Base-by-base conservation (phyloP, 2,329 filamentous ascomycete genomes). In the Verticillium nubilum region DNA sequence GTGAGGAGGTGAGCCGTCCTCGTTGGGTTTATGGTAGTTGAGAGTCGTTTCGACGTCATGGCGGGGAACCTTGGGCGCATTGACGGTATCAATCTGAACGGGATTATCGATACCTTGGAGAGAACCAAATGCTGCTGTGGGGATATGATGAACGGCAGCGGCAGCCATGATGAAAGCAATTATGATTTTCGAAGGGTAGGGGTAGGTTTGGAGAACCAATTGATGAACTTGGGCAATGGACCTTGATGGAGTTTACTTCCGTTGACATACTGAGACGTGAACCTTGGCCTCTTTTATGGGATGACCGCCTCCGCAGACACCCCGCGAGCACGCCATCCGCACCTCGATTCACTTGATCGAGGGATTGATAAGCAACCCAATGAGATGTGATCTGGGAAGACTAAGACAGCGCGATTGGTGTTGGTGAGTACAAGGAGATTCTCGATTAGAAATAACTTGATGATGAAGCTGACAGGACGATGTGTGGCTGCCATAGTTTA, bases 11-110 rank as follows among this genome's bases (percentile, higher is more conserved):
- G 74, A 73, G 33, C 76, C 76, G 58, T 79, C 76, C 53, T 75
- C 74, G 4, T 74, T 73, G 25, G 73, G 71, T 60, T 76, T 72
- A 64, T 70, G 72, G 65, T 72, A 79, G 64, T 76, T 73, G 42
- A 79, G 61, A 3, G 63, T 62, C 1, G 76, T 70, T 4, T 67
- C 63, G 3, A 79, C 73, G 28, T 76, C 66, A 52, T 26, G 56
- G 12, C 19, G 25, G 25, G 52, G 26, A 15, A 29, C 10, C 0
- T 7, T 53, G n/a, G 52, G n/a, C 9, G n/a, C 42, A 13, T 47
- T 26, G 29, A 31, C 6, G 35, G 19, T 17, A 4, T 19, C 17
- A 28, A 19, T 15, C 25, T 52, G 5, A 26, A 47, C 42, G 13
- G n/a, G 26, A 5, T 13, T 23, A 27, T 59, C 28, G 4, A 33